Percentiles rank a stretch among this genome's conserved stretches.
Evolutionary conservation across 441 rosid species (phyloP).

Genomic region (Populus trichocarpa): DNA sequence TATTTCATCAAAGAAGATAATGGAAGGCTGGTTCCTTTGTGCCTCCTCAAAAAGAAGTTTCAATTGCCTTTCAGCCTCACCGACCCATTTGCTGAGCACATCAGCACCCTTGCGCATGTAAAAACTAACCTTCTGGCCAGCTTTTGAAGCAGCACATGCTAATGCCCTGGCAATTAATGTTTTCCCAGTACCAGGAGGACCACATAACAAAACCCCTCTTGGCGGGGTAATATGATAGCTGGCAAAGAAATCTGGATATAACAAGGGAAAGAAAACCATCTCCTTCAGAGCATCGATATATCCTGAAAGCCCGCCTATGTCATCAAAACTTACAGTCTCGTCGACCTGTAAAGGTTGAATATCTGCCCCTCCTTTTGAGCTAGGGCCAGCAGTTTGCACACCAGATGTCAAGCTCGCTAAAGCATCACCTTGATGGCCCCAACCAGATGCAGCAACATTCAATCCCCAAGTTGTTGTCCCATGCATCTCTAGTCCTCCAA

Average conservation of each 20-base stretch:
- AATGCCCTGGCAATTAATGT: slow-evolving; percentile 98
- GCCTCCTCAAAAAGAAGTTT: slow-evolving; percentile 99
- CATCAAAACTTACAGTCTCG: slow-evolving; percentile 89
- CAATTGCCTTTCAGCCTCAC: slow-evolving; percentile 99
- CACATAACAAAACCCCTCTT: slow-evolving; percentile 97
- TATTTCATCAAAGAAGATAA: slow-evolving; percentile 98
- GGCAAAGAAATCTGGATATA: slow-evolving; percentile 97
- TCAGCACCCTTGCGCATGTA: slow-evolving; percentile 99
- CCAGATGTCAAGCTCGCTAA: slow-evolving; percentile 74
- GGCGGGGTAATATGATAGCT: slow-evolving; percentile 97
- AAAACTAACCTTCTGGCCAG: slow-evolving; percentile 99
- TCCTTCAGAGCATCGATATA: slow-evolving; percentile 97
- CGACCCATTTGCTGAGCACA: slow-evolving; percentile 99
- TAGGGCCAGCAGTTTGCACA: slow-evolving; percentile 99
- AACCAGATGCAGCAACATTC: slow-evolving; percentile 97
- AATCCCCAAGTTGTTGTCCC: slow-evolving; percentile 81
- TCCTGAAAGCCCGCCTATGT: slow-evolving; percentile 94
- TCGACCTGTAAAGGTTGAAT: slow-evolving; percentile 98
- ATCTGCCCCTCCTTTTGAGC: slow-evolving; percentile 99
- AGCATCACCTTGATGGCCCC: slow-evolving; percentile 98
- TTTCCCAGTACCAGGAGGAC: slow-evolving; percentile 99
- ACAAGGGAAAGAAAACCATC: slow-evolving; percentile 97
- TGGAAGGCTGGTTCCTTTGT: slow-evolving; percentile 97
- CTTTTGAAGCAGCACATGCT: slow-evolving; percentile 99
- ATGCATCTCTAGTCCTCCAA: slow-evolving; percentile 92